phyloP scores from a whole-genome alignment of 257 asterid genomes.

The Rehmannia glutinosa region DNA sequence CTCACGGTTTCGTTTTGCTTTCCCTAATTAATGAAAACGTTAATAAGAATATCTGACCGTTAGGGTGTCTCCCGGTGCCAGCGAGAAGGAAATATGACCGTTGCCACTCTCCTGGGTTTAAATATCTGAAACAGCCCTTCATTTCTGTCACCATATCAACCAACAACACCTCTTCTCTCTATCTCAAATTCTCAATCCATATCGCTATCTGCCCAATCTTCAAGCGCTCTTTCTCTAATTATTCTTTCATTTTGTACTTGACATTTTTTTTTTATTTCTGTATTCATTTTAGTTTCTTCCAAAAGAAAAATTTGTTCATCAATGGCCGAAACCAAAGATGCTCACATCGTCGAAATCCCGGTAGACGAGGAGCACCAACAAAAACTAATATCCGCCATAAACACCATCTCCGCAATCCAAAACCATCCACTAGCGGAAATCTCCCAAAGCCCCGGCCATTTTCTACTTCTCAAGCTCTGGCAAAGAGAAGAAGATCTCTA shows the following conservation, averaged over 20 bases:
- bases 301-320: background rate
- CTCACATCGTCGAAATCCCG: slow-evolving; percentile 71
- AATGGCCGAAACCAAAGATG: slow-evolving; percentile 61
- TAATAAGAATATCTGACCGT: slow-evolving; percentile 31
- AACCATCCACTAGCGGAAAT: slow-evolving; percentile 88
- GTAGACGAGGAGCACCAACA: slow-evolving; percentile 67
- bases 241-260: background rate
- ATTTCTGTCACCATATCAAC: slow-evolving; percentile 20
- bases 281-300: background rate
- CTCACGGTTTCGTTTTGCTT: too few species aligned
- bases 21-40: background rate
- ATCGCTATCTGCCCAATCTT: slow-evolving; percentile 1
- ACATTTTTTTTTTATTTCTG: background rate
- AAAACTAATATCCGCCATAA: slow-evolving; percentile 26
- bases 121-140: slow-evolving; percentile 33
- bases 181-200: background rate
- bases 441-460: slow-evolving; percentile 88
- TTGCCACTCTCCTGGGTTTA: slow-evolving; percentile 42
- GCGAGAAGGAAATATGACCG: slow-evolving; percentile 52
- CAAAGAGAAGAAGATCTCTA: slow-evolving; percentile 73
- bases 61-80: slow-evolving; percentile 15
- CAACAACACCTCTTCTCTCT: slow-evolving; percentile 5
- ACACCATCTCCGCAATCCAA: slow-evolving; percentile 36
- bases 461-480: slow-evolving; percentile 91
- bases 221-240: slow-evolving; percentile 5